phyloP scores from a whole-genome alignment of 2,329 filamentous ascomycete genomes.

The Talaromyces sp. region DNA sequence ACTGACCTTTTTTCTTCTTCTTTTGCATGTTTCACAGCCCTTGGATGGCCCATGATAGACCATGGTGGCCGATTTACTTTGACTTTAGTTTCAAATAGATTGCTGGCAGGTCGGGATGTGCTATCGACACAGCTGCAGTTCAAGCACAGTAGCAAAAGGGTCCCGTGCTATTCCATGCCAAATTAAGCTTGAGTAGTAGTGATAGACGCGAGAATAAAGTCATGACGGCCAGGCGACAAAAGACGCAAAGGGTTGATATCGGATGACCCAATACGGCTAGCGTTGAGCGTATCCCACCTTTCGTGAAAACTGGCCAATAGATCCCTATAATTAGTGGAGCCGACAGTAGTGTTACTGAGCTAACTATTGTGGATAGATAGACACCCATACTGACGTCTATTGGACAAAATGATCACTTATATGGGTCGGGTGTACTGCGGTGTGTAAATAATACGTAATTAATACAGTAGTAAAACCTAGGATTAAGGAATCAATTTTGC shows the following conservation, averaged over 20 bases:
- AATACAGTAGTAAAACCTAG: too few relatives aligned
- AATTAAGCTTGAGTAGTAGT: not conserved
- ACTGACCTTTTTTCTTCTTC: conserved; percentile 7
- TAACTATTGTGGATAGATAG: not conserved
- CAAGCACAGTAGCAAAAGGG: not conserved
- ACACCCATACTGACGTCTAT: not conserved
- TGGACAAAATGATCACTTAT: not conserved
- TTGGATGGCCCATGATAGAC: conserved; percentile 4
- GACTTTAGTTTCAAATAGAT: not conserved
- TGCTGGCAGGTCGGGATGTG: not conserved
- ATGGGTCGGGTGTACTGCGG: not conserved
- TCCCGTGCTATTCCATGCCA: not conserved
- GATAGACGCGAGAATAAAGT: not conserved
- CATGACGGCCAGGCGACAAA: not conserved
- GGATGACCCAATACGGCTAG: not conserved
- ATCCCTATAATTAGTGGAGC: not conserved
- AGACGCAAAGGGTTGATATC: not conserved
- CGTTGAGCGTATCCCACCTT: not conserved
- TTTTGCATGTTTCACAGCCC: conserved; percentile 7
- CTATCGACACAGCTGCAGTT: not conserved
- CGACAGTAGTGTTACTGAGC: too few relatives aligned
- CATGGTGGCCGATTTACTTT: not conserved
- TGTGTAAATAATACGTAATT: not conserved
- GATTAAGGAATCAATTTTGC: too few relatives aligned
- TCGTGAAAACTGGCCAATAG: not conserved